Conservation (phyloP, 2,329 filamentous ascomycete genomes). For the Parastagonospora nodorum region DNA sequence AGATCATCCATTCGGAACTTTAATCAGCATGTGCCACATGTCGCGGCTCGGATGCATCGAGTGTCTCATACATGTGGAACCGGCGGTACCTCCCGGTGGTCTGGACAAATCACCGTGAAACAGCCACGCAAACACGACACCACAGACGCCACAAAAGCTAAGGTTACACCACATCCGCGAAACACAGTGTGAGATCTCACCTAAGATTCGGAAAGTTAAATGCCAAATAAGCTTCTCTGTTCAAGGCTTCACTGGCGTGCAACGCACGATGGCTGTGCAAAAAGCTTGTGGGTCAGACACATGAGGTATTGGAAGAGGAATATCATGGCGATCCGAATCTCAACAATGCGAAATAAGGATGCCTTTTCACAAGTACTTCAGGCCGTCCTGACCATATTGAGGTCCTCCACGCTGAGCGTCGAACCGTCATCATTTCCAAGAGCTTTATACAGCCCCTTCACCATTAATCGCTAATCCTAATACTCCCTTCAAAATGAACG, state of each 20-base stretch:
- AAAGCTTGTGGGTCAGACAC: conserved; percentile 20
- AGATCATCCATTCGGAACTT: no score
- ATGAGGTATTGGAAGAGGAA: conserved; percentile 11
- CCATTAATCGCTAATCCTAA: conserved; percentile 10
- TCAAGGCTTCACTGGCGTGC: no score
- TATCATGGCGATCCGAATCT: not conserved
- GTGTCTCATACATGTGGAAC: not conserved
- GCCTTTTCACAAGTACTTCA: not conserved
- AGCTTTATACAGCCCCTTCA: not conserved
- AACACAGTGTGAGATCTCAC: no score
- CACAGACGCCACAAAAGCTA: no score
- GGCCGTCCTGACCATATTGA: no score
- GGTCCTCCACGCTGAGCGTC: no score
- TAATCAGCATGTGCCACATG: no score
- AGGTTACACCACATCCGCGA: no score
- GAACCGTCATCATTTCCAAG: not conserved
- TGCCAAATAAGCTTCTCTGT: not conserved
- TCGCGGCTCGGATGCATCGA: not conserved
- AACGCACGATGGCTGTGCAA: not conserved
- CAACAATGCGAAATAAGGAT: no score
- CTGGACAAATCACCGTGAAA: not conserved
- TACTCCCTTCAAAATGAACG: conserved; percentile 27
- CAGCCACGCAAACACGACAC: not conserved
- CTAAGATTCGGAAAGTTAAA: not conserved
- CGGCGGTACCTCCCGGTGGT: not conserved